Conservation (phyloP, 2,329 filamentous ascomycete genomes). For the Ophiostoma novo-ulmi region DNA sequence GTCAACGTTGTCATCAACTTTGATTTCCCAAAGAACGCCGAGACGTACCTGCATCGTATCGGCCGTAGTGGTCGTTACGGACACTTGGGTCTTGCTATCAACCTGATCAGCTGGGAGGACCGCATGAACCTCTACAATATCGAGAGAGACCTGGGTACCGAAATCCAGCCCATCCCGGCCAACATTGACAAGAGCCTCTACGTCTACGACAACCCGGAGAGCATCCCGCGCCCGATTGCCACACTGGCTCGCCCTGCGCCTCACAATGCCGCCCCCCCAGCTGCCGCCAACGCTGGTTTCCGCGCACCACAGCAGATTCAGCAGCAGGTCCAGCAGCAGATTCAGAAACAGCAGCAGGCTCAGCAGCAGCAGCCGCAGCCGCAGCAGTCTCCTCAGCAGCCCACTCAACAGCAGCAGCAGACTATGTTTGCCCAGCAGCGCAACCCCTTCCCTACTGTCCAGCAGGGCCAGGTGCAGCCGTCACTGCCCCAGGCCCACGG, state of each 20-base stretch:
- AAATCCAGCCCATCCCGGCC: conserved; percentile 92
- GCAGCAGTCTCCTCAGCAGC: conserved; percentile 6
- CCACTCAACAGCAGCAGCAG: conserved; percentile 18
- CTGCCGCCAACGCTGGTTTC: neutral
- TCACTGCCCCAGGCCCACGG: conserved; percentile 26
- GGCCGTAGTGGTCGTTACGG: conserved; percentile 96
- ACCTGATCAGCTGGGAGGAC: conserved; percentile 99
- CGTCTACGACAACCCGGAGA: conserved; percentile 95
- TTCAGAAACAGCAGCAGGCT: conserved; percentile 7
- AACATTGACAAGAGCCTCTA: conserved; percentile 97
- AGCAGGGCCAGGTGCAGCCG: conserved; percentile 23
- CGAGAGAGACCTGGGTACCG: conserved; percentile 91
- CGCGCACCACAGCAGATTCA: neutral
- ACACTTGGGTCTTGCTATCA: conserved; percentile 94
- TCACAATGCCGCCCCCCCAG: neutral
- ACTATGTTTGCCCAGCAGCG: conserved; percentile 19
- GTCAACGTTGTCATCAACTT: conserved; percentile 99
- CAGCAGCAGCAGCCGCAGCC: conserved; percentile 8
- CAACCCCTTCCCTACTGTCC: conserved; percentile 10
- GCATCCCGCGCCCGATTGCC: conserved; percentile 75
- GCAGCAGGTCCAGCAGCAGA: neutral
- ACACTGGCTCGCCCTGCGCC: conserved; percentile 36
- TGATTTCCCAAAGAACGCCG: conserved; percentile 98
- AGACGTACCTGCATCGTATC: conserved; percentile 97
- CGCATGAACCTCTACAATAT: conserved; percentile 99